Evolutionary conservation across 495 filamentous ascomycete species (phyloP).

Genomic region (Tuber borchii): DNA sequence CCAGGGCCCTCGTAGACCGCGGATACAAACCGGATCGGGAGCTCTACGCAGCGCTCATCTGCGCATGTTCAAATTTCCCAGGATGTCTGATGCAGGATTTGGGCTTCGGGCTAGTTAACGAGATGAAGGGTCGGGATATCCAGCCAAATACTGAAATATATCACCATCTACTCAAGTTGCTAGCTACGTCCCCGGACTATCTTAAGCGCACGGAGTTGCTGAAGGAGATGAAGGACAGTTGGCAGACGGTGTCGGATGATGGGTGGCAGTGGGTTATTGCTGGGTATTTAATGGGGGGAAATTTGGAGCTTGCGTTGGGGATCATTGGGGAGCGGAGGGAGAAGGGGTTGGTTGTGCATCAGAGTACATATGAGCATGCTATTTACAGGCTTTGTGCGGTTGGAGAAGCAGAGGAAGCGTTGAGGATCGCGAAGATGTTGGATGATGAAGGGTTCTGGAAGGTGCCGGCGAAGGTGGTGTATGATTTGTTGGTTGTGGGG

Average conservation of each 20-base stretch:
- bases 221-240: constrained; percentile 60
- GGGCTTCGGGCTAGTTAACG: constrained; percentile 56
- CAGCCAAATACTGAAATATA: constrained; percentile 58
- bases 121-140: constrained; percentile 61
- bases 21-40: constrained; percentile 57
- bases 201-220: constrained; percentile 65
- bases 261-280: constrained; percentile 63
- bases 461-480: constrained; percentile 55
- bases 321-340: constrained; percentile 60
- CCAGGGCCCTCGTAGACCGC: constrained; percentile 57
- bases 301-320: constrained; percentile 74
- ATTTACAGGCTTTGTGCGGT: constrained; percentile 62
- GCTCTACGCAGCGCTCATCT: constrained; percentile 68
- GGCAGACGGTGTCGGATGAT: constrained; percentile 58
- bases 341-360: constrained; percentile 51
- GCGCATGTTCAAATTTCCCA: constrained; percentile 57
- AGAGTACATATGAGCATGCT: constrained; percentile 70
- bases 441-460: constrained; percentile 46
- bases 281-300: constrained; percentile 69
- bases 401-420: constrained; percentile 68
- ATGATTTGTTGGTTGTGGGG: constrained; percentile 63
- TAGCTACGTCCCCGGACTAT: constrained; percentile 77
- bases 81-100: constrained; percentile 57
- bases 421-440: constrained; percentile 55
- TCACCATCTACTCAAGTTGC: constrained; percentile 59